Conservation (phyloP, 2,329 filamentous ascomycete genomes). For the Simplicillium sp. region DNA sequence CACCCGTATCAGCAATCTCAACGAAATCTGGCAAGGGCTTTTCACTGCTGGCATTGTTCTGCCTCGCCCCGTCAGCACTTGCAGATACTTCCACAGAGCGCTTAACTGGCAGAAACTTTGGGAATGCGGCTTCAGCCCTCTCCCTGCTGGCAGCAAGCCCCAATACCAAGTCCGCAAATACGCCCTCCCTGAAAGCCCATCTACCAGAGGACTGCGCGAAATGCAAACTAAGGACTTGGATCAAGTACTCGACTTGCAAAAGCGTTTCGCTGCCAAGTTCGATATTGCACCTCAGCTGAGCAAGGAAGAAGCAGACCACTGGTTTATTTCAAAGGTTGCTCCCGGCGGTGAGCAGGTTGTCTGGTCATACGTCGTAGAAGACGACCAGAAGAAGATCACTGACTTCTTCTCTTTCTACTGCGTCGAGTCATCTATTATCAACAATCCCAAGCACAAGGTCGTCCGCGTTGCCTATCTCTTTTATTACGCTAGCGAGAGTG, state of each 20-base stretch:
- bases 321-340: conserved; percentile 62
- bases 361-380: conserved; percentile 88
- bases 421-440: conserved; percentile 87
- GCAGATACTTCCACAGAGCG: conserved; percentile 89
- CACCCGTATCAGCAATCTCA: conserved; percentile 79
- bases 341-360: conserved; percentile 66
- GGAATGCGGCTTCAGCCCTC: conserved; percentile 85
- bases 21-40: conserved; percentile 86
- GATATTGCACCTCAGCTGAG: conserved; percentile 77
- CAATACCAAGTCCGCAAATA: conserved; percentile 80
- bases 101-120: conserved; percentile 95
- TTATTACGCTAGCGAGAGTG: conserved; percentile 86
- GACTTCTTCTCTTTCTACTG: conserved; percentile 98
- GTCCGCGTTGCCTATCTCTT: conserved; percentile 92
- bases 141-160: conserved; percentile 76
- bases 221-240: conserved; percentile 76
- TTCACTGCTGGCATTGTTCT: conserved; percentile 91
- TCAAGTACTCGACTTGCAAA: conserved; percentile 63
- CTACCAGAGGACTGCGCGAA: conserved; percentile 64
- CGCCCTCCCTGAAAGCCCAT: conserved; percentile 64
- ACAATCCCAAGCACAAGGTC: conserved; percentile 64
- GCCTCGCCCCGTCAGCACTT: conserved; percentile 85
- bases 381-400: conserved; percentile 68
- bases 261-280: conserved; percentile 69
- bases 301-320: conserved; percentile 76